phyloP scores from a whole-genome alignment of 2,329 filamentous ascomycete species.

The Calonectria pseudoreteaudii region DNA sequence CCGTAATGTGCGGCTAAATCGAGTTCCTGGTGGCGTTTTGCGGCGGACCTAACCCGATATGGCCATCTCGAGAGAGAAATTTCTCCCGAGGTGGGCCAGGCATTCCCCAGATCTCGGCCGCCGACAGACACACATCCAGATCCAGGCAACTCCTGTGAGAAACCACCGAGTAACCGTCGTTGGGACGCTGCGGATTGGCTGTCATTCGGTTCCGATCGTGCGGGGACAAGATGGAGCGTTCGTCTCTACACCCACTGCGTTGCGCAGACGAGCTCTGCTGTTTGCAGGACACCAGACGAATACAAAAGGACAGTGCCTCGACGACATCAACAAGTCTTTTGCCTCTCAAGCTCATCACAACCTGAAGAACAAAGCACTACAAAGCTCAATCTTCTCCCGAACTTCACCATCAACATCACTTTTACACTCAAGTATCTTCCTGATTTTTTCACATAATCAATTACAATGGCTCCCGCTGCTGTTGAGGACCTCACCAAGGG shows the following conservation, averaged over 20 bases:
- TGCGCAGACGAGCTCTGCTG: constrained; percentile 29
- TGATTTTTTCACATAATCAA: constrained; percentile 26
- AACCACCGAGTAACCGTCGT: constrained; percentile 33
- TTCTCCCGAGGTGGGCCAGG: constrained; percentile 34
- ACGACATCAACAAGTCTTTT: constrained; percentile 6
- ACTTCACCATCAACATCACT: background rate
- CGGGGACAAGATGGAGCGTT: constrained; percentile 34
- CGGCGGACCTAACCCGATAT: constrained; percentile 41
- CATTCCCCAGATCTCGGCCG: constrained; percentile 37
- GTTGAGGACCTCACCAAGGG: constrained; percentile 41
- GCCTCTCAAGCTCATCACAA: constrained; percentile 29
- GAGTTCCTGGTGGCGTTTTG: background rate
- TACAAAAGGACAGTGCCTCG: constrained; percentile 21
- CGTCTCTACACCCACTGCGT: constrained; percentile 1
- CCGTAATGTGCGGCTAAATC: background rate
- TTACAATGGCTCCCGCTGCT: constrained; percentile 43
- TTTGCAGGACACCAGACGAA: constrained; percentile 9
- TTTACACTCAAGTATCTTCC: constrained; percentile 1
- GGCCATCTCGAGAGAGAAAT: constrained; percentile 33
- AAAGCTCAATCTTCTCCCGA: background rate
- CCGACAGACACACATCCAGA: constrained; percentile 27
- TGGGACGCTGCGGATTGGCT: constrained; percentile 39
- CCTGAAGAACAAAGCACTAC: constrained; percentile 1
- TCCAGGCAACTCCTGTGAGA: constrained; percentile 31
- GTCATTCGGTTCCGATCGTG: constrained; percentile 27